Base-by-base conservation (phyloP, 83 land plant genomes). In the Picea engelmannii region DNA sequence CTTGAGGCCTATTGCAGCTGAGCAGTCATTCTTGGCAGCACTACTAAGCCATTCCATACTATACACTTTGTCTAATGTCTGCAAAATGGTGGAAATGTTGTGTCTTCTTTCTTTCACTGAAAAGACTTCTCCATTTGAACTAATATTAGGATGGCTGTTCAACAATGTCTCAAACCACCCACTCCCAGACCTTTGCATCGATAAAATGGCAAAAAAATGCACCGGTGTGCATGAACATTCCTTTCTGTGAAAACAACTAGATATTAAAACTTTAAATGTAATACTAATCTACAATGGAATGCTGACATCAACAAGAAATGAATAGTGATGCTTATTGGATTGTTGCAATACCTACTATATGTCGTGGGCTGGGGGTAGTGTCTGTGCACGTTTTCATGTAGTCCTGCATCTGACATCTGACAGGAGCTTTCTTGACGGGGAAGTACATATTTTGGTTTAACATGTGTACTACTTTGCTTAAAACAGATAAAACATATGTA, bases 81-180 rank as follows among this genome's bases (percentile, higher is more conserved):
- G 63, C 23, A 79, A 17, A 42, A 90, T 80, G 11, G 84, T 18
- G 17, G 87, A 82, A 38, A 82, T 38, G 80, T 87, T 88, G 16
- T 16, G 80, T 68, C 92, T 82, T 66, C 86, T 77, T 15, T 78
- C 62, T 11, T 62, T 64, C 4, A 59, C 83, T 24, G 83, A 81
- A 55, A 90, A 85, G n/a, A 90, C 82, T 64, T 90, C 92, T 18
- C 92, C 92, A 64, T 88, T 85, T 1, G 90, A 90, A 79, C 92
- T 90, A 23, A 90, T 68, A 35, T 90, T 90, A 6, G 59, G 60
- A 75, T 90, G 92, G 70, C 90, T 90, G 58, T 90, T 90, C 67
- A 90, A 40, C 64, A 90, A 70, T 25, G 92, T 90, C 58, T 90
- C 92, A 84, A 90, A 90, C 92, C 92, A 90, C 69, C 92, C 92